phyloP scores from a whole-genome alignment of 2,329 filamentous ascomycete species.

The Diplodia seriata region DNA sequence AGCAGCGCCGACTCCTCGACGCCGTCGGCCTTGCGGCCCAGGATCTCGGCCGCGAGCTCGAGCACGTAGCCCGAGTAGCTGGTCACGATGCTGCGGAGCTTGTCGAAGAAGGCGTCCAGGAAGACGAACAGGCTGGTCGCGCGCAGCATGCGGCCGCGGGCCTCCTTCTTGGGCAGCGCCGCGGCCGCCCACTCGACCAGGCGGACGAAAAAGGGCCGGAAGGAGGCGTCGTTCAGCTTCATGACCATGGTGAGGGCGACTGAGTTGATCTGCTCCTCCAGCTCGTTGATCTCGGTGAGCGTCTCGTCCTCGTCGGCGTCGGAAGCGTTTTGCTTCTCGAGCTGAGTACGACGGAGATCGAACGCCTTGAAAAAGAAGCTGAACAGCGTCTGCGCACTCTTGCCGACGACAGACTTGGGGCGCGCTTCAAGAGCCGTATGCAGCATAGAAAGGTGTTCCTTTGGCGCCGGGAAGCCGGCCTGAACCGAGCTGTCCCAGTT shows the following conservation, averaged over 20 bases:
- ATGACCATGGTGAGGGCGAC: constrained; percentile 88
- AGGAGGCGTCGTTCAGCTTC: constrained; percentile 93
- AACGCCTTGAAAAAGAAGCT: constrained; percentile 63
- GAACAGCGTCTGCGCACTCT: constrained; percentile 74
- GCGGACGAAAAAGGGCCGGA: constrained; percentile 87
- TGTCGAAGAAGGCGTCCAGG: constrained; percentile 78
- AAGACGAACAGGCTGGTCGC: constrained; percentile 83
- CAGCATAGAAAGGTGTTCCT: constrained; percentile 73
- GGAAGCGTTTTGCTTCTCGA: constrained; percentile 43
- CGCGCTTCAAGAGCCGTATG: constrained; percentile 76
- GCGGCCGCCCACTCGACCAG: constrained; percentile 81
- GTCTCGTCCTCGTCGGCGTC: constrained; percentile 51
- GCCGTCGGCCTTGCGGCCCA: constrained; percentile 47
- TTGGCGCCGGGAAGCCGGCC: constrained; percentile 67
- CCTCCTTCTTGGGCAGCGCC: constrained; percentile 68
- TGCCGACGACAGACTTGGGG: constrained; percentile 77
- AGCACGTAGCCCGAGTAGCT: constrained; percentile 86
- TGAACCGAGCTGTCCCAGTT: constrained; percentile 73
- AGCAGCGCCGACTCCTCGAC: constrained; percentile 62
- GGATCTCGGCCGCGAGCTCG: constrained; percentile 72
- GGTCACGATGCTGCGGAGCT: constrained; percentile 91
- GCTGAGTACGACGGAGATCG: constrained; percentile 67
- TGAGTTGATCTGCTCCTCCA: constrained; percentile 72
- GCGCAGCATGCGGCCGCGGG: constrained; percentile 64
- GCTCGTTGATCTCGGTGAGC: constrained; percentile 59